Evolutionary conservation across 2,329 filamentous ascomycete genomes (phyloP).

Genomic region (Didymella sp.): DNA sequence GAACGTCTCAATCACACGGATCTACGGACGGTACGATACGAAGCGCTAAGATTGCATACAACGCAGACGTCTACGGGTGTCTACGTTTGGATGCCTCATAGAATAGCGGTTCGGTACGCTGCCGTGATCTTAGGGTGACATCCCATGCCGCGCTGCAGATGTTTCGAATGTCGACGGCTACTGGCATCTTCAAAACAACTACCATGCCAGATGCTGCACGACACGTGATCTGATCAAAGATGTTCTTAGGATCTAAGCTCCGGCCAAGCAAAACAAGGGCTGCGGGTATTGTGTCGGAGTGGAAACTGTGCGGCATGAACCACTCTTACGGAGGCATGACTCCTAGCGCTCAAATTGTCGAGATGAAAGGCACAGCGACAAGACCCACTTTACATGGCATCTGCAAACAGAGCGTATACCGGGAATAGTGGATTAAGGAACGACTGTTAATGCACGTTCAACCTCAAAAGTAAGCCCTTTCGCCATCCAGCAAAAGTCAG

Average conservation of each 20-base stretch:
- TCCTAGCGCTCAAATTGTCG: neutral
- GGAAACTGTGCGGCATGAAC: neutral
- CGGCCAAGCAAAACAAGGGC: slow-evolving; percentile 6
- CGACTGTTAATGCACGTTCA: neutral
- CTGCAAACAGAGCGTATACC: neutral
- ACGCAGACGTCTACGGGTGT: too few relatives aligned
- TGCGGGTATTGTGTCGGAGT: too few relatives aligned
- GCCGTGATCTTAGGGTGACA: neutral
- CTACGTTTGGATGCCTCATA: neutral
- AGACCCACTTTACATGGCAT: slow-evolving; percentile 2
- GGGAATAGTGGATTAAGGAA: neutral
- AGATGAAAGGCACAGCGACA: slow-evolving; percentile 11
- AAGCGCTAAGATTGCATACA: too few relatives aligned
- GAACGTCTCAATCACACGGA: too few relatives aligned
- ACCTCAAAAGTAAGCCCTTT: neutral
- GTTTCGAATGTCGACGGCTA: neutral
- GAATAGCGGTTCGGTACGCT: neutral
- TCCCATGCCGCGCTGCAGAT: neutral
- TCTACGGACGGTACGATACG: too few relatives aligned
- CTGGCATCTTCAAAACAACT: neutral
- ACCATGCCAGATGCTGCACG: slow-evolving; percentile 3
- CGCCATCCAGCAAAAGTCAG: neutral
- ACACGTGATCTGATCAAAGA: neutral
- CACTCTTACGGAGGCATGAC: neutral
- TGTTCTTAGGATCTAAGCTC: neutral